Evolutionary conservation across 306 rosid genomes (phyloP).

Genomic region (Rubus idaeus): DNA sequence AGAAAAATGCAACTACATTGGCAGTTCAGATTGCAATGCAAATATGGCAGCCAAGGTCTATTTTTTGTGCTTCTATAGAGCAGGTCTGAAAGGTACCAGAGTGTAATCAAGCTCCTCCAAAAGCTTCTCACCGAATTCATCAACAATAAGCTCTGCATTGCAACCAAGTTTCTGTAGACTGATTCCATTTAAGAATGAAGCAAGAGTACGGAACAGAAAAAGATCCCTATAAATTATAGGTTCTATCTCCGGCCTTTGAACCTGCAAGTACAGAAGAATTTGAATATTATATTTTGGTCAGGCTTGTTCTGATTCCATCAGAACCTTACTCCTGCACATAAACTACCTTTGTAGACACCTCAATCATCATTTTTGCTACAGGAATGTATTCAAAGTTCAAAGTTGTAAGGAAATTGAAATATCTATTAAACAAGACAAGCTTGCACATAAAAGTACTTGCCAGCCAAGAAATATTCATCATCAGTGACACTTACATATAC

Average conservation of each 20-base stretch:
- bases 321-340: not conserved
- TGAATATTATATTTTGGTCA: not conserved
- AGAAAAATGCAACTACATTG: not conserved
- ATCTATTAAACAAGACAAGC: not conserved
- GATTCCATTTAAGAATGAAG: constrained; percentile 86
- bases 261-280: constrained; percentile 49
- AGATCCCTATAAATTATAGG: constrained; percentile 94
- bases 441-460: not conserved
- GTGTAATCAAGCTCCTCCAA: constrained; percentile 99
- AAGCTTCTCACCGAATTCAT: constrained; percentile 99
- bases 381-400: not conserved
- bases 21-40: not conserved
- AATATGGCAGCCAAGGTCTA: not conserved
- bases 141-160: constrained; percentile 97
- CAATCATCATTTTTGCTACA: not conserved
- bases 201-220: constrained; percentile 89
- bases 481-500: not conserved
- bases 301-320: not conserved
- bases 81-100: constrained; percentile 59
- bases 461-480: not conserved
- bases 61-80: constrained; percentile 16
- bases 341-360: not conserved
- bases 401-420: not conserved
- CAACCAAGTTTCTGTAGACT: constrained; percentile 95
- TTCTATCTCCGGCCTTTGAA: constrained; percentile 92